Conservation (phyloP, 2,329 filamentous ascomycete genomes). For the Hypoxylon sp. region DNA sequence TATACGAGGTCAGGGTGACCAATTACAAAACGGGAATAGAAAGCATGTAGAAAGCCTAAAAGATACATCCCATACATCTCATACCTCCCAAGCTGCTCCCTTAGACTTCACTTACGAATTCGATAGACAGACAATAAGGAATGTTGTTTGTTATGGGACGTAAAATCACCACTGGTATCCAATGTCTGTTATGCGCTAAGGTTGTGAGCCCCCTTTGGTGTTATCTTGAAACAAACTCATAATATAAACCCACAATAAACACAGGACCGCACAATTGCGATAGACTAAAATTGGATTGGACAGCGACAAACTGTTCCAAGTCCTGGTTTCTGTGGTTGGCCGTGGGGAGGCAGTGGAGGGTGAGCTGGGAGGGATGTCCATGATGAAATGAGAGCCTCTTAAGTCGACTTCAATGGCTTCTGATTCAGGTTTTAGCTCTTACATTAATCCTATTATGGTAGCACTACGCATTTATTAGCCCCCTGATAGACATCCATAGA, state of each 20-base stretch:
- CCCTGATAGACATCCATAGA: constrained; percentile 10
- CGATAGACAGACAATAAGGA: constrained; percentile 18
- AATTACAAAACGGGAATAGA: constrained; percentile 26
- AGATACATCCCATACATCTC: constrained; percentile 9
- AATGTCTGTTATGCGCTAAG: constrained; percentile 13
- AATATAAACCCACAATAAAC: constrained; percentile 25
- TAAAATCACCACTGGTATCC: constrained; percentile 9
- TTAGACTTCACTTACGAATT: constrained; percentile 18
- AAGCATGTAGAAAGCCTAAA: constrained; percentile 35
- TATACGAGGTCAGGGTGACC: constrained; percentile 26
- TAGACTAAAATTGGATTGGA: constrained; percentile 28
- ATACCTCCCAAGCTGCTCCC: constrained; percentile 14
- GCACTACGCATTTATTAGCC: constrained; percentile 36
- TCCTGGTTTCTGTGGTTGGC: constrained; percentile 28
- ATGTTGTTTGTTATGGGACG: constrained; percentile 36
- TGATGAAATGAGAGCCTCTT: constrained; percentile 42
- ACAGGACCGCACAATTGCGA: constrained; percentile 1
- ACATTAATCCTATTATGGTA: constrained; percentile 26
- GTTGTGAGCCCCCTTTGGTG: constrained; percentile 19
- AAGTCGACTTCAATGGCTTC: constrained; percentile 37
- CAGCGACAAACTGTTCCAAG: constrained; percentile 27
- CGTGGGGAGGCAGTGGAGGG: too few relatives aligned
- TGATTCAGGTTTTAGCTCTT: constrained; percentile 32
- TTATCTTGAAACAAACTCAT: constrained; percentile 40
- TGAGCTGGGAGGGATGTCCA: constrained; percentile 2